Conservation (phyloP, 1,284 basidiomycete genomes). For the Pseudozyma sp. region DNA sequence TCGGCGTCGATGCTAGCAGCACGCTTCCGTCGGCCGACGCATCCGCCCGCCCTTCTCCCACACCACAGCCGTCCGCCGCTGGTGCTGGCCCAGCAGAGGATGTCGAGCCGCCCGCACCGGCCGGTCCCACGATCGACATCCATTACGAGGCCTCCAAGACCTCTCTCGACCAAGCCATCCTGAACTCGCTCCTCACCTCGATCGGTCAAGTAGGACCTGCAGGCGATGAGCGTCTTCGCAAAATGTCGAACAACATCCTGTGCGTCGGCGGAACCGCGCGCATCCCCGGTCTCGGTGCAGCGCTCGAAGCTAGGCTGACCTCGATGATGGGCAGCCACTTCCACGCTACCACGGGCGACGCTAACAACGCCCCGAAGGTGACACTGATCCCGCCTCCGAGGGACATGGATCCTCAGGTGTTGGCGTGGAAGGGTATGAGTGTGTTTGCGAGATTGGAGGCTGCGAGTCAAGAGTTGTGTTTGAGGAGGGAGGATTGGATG, state of each 20-base stretch:
- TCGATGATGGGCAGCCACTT: slow-evolving; percentile 39
- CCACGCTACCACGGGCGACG: slow-evolving; percentile 28
- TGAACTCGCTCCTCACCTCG: slow-evolving; percentile 77
- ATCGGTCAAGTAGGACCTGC: slow-evolving; percentile 47
- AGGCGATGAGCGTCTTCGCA: slow-evolving; percentile 87
- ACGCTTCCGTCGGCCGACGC: slow-evolving; percentile 28
- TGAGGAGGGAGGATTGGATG: slow-evolving; percentile 86
- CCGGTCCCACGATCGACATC: slow-evolving; percentile 75
- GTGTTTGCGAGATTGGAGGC: slow-evolving; percentile 92
- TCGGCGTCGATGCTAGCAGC: slow-evolving; percentile 15
- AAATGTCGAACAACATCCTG: slow-evolving; percentile 87
- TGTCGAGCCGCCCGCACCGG: slow-evolving; percentile 2
- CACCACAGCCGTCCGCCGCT: slow-evolving; percentile 12
- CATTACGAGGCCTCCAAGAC: slow-evolving; percentile 87
- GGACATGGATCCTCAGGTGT: slow-evolving; percentile 87
- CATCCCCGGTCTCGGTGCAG: slow-evolving; percentile 68
- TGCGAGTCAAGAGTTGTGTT: slow-evolving; percentile 84
- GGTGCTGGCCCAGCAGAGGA: background rate
- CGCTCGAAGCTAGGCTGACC: slow-evolving; percentile 59
- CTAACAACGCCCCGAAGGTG: slow-evolving; percentile 70
- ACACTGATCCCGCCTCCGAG: slow-evolving; percentile 91
- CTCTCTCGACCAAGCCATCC: slow-evolving; percentile 92
- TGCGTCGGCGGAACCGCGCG: slow-evolving; percentile 84
- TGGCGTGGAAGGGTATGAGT: slow-evolving; percentile 95
- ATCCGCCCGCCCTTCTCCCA: slow-evolving; percentile 40